These are phyloP conservation scores for Pseudozyma hubeiensis DNA, from an alignment of 1,284 basidiomycete genomes.

Conservation along the genomic window DNA sequence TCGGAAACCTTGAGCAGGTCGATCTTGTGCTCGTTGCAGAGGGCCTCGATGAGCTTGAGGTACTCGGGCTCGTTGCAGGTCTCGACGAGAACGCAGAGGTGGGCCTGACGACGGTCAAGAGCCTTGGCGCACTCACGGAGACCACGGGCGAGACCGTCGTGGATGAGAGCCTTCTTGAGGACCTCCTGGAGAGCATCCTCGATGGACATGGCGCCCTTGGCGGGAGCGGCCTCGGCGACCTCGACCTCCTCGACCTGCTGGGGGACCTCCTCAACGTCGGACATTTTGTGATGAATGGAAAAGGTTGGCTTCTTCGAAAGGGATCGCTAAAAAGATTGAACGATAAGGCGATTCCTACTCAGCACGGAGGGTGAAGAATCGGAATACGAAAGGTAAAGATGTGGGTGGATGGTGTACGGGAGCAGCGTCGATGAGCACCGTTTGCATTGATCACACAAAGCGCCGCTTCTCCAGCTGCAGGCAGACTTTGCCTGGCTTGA, in stretches of 20 bases:
- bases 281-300: constrained; percentile 53
- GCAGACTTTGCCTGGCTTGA: neutral
- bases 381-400: constrained; percentile 25
- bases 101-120: constrained; percentile 97
- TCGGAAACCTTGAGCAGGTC: constrained; percentile 98
- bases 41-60: constrained; percentile 99
- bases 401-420: constrained; percentile 16
- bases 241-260: constrained; percentile 74
- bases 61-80: constrained; percentile 99
- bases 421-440: neutral
- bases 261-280: constrained; percentile 67
- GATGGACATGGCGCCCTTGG: constrained; percentile 90
- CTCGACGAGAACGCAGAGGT: constrained; percentile 98
- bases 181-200: constrained; percentile 97
- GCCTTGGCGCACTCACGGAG: constrained; percentile 98
- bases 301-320: constrained; percentile 67
- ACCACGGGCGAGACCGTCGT: constrained; percentile 97
- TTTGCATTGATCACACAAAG: constrained; percentile 1
- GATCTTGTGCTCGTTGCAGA: constrained; percentile 99
- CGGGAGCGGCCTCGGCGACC: constrained; percentile 75
- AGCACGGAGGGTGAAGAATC: constrained; percentile 52
- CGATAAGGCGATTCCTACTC: constrained; percentile 50
- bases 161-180: constrained; percentile 93
- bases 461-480: neutral
- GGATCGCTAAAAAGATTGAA: constrained; percentile 46